A percentile compares a stretch with the other conserved stretches of the same genome.
phyloP scores from a whole-genome alignment of 257 asterid species.

The Ocimum tenuiflorum region DNA sequence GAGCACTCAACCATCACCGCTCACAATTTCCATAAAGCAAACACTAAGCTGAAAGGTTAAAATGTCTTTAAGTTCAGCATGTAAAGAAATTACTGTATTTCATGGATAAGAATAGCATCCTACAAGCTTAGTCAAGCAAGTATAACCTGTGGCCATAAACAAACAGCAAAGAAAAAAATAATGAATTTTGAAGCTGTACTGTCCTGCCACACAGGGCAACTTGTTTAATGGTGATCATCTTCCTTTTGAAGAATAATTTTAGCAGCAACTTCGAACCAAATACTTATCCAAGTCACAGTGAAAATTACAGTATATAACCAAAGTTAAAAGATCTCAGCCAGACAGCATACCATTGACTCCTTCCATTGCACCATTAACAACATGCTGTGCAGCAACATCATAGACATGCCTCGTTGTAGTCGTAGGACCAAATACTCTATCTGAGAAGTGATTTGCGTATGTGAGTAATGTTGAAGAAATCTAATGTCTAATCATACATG shows the following conservation, averaged over 20 bases:
- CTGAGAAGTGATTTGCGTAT: constrained; percentile 36
- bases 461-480: constrained; percentile 10
- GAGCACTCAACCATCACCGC: constrained; percentile 1
- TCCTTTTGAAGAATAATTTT: not conserved
- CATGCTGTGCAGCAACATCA: constrained; percentile 92
- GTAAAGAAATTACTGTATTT: not conserved
- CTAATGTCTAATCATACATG: not conserved
- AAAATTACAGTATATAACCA: constrained; percentile 7
- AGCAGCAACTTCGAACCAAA: constrained; percentile 5
- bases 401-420: constrained; percentile 98
- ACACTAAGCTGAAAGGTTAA: not conserved
- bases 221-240: not conserved
- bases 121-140: not conserved
- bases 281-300: constrained; percentile 6
- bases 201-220: constrained; percentile 1
- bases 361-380: constrained; percentile 88
- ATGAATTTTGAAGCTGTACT: constrained; percentile 3
- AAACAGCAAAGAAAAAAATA: not conserved
- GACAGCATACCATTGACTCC: constrained; percentile 73
- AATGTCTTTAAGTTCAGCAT: not conserved
- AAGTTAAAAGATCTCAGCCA: constrained; percentile 15
- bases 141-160: not conserved
- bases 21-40: not conserved
- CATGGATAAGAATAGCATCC: not conserved
- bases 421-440: constrained; percentile 97